phyloP scores from a whole-genome alignment of 495 filamentous ascomycete genomes.

The Aspergillus hancockii region DNA sequence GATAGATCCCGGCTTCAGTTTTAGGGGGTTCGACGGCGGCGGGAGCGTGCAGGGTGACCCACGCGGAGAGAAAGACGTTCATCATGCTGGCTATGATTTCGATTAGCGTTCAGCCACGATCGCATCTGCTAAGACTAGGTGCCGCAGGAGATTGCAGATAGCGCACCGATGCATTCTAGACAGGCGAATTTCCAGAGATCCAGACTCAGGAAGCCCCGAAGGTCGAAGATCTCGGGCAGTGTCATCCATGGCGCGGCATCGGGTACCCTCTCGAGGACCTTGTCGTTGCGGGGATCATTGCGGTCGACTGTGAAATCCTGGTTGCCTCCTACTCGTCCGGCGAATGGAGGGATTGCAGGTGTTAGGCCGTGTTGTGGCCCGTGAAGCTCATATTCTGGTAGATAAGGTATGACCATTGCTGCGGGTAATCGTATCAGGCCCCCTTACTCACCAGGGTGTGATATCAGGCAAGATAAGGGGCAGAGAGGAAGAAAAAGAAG shows the following conservation, averaged over 20 bases:
- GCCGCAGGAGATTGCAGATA: too few species aligned
- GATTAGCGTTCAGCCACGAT: not conserved
- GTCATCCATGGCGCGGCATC: slow-evolving; percentile 48
- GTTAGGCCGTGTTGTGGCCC: slow-evolving; percentile 5
- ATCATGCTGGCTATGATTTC: slow-evolving; percentile 27
- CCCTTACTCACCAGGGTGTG: too few species aligned
- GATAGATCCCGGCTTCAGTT: slow-evolving; percentile 25
- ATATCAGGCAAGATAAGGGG: too few species aligned
- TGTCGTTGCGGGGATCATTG: slow-evolving; percentile 35
- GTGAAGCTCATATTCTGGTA: slow-evolving; percentile 15
- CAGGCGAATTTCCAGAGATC: slow-evolving; percentile 49
- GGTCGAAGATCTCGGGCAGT: slow-evolving; percentile 37
- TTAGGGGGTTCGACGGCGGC: slow-evolving; percentile 18
- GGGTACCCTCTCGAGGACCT: slow-evolving; percentile 38
- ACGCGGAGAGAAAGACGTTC: slow-evolving; percentile 29
- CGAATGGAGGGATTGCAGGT: slow-evolving; percentile 36
- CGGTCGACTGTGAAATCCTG: slow-evolving; percentile 45
- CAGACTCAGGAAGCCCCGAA: slow-evolving; percentile 35
- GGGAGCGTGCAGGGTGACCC: slow-evolving; percentile 26
- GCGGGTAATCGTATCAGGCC: too few species aligned
- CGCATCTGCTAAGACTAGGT: not conserved
- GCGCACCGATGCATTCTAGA: slow-evolving; percentile 39
- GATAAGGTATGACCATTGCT: slow-evolving; percentile 4
- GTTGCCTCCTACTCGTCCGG: slow-evolving; percentile 51
- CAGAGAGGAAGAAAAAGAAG: too few species aligned